Percentiles rank a stretch among this genome's conserved stretches.
phyloP scores from a whole-genome alignment of 2,329 filamentous ascomycete species.

The Xylaria sp. region DNA sequence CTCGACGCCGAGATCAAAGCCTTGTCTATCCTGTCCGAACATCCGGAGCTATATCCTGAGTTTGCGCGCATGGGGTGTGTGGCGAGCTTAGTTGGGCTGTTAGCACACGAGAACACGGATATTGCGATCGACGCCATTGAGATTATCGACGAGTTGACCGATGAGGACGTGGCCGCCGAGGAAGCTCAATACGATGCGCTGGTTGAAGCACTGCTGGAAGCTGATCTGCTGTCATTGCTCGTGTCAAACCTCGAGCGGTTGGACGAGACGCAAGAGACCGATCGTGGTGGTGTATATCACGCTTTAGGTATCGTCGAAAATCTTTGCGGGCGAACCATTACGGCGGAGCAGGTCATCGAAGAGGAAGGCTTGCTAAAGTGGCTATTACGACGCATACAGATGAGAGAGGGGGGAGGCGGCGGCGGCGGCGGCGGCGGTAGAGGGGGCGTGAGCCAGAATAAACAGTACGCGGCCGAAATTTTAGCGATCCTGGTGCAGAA shows the following conservation, averaged over 20 bases:
- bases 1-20: conserved; percentile 88
- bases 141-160: conserved; percentile 89
- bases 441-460: conserved; percentile 80
- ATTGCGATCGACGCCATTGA: conserved; percentile 93
- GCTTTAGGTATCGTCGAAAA: conserved; percentile 86
- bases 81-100: conserved; percentile 76
- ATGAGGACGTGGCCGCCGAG: conserved; percentile 87
- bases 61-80: conserved; percentile 48
- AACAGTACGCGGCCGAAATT: conserved; percentile 93
- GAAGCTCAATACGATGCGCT: conserved; percentile 84
- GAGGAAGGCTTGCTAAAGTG: conserved; percentile 77
- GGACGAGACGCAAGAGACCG: conserved; percentile 76
- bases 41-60: conserved; percentile 68
- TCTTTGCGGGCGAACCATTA: conserved; percentile 70
- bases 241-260: conserved; percentile 82
- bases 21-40: conserved; percentile 86
- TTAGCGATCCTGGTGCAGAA: conserved; percentile 88
- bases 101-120: conserved; percentile 96
- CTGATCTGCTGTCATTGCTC: conserved; percentile 78
- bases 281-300: conserved; percentile 88
- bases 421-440: conserved; percentile 22
- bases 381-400: conserved; percentile 79
- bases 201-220: conserved; percentile 73
- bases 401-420: conserved; percentile 50
- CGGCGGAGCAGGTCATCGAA: conserved; percentile 77